Conservation (phyloP, 176 grass and related monocot species). For the Phyllostachys edulis region DNA sequence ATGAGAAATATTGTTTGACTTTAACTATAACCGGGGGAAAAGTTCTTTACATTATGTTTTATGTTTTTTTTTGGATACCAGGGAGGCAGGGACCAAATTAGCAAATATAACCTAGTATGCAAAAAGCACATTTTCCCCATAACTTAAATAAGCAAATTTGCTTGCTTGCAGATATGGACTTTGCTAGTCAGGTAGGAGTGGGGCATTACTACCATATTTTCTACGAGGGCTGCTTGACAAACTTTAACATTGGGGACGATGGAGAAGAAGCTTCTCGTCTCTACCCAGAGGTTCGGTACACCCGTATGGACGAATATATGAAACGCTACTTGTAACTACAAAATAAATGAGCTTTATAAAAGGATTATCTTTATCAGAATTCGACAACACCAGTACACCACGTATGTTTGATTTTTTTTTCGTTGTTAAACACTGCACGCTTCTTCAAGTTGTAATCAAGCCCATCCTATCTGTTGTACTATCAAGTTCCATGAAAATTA, state of each 20-base stretch:
- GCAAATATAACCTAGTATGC: neutral
- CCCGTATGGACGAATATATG: constrained; percentile 38
- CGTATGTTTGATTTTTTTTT: neutral
- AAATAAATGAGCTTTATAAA: too few relatives aligned
- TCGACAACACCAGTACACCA: neutral
- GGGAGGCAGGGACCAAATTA: neutral
- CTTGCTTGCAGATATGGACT: too few relatives aligned
- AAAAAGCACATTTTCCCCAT: neutral
- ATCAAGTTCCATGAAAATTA: neutral
- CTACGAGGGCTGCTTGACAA: constrained; percentile 53
- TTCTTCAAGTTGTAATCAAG: neutral
- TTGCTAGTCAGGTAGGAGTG: constrained; percentile 9
- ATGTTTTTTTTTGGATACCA: neutral
- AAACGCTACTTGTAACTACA: constrained; percentile 29
- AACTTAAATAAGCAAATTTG: neutral
- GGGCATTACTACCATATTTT: constrained; percentile 64
- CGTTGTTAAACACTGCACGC: neutral
- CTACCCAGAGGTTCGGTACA: constrained; percentile 57
- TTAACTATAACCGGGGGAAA: too few relatives aligned
- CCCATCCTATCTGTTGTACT: neutral
- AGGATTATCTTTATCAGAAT: too few relatives aligned
- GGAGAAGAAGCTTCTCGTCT: constrained; percentile 46
- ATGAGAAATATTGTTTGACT: neutral
- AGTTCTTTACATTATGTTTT: neutral
- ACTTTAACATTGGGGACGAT: constrained; percentile 49